Base-by-base conservation (phyloP, 2,329 filamentous ascomycete species). In the Monosporascus sp. region DNA sequence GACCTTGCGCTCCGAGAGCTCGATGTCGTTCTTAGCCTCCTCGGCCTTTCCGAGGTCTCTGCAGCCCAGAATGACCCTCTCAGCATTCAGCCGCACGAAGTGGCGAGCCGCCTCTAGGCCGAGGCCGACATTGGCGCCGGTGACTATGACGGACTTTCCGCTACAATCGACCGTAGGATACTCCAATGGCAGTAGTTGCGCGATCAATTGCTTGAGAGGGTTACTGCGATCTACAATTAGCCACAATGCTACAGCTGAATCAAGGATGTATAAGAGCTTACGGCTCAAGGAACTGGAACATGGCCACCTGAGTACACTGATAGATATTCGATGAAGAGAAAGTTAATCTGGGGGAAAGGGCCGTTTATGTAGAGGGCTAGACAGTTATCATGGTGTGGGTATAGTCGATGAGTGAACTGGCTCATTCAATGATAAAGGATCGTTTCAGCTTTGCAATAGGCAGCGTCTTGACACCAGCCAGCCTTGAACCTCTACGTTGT, bases 41-140 rank as follows among this genome's bases (percentile, higher is more conserved):
- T 75, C 65, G 41, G 72, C 77, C 48, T 74, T 75, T 2, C 68
- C 63, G 1, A 70, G 48, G 40, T 61, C 65, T 40, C 76, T 73
- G 17, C 70, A 70, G 37, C 67, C 74, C 17, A 79, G 61, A 37
- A 79, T 73, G 17, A 79, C 68, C 24, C 68, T 70, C 20, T 63
- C 57, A 7, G 73, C 73, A 3, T 68, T 63, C 26, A 77, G 68
- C 5, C 64, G 65, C 9, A 69, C 64, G 53, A 76, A 70, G 51
- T 77, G 72, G 4, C 69, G 67, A 14, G 70, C 69, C 37, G 72
- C 70, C 55, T 77, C 75, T 18, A 70, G 65, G 5, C 75, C 75
- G 2, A 78, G 62, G 11, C 74, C 72, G 28, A 59, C 61, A 48
- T 76, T 78, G 47, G 70, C 67, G n/a, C 75, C 75, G 0, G 74